phyloP scores from a whole-genome alignment of 169 alveolate genomes.

The Plasmodium adleri region DNA sequence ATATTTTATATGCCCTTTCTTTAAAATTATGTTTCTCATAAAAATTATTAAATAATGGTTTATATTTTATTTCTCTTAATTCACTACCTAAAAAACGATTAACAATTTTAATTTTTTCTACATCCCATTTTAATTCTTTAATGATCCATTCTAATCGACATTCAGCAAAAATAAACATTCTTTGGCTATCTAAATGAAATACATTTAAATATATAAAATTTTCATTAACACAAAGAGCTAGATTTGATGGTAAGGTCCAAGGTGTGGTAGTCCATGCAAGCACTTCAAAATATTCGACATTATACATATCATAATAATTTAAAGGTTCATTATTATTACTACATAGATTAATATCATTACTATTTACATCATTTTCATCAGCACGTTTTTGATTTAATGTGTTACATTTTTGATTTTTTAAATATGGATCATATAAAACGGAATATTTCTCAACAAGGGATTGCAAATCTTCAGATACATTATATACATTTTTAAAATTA shows the following conservation, averaged over 20 bases:
- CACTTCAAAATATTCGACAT: conserved; percentile 8
- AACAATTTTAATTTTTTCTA: conserved; percentile 81
- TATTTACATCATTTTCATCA: background rate
- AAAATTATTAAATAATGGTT: conserved; percentile 94
- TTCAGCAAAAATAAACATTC: conserved; percentile 92
- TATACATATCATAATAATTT: background rate
- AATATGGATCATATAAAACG: background rate
- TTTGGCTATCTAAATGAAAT: conserved; percentile 80
- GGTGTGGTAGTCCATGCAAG: conserved; percentile 99
- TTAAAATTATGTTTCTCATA: conserved; percentile 78
- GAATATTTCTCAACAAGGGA: background rate
- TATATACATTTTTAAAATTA: conserved; percentile 2
- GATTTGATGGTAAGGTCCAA: conserved; percentile 99
- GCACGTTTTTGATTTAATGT: too few relatives aligned
- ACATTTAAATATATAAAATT: conserved; percentile 92
- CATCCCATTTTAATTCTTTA: conserved; percentile 78
- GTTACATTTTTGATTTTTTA: background rate
- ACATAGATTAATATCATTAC: background rate
- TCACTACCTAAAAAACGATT: conserved; percentile 90
- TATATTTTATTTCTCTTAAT: conserved; percentile 90
- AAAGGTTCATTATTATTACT: background rate
- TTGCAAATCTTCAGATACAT: background rate
- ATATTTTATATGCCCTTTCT: conserved; percentile 81
- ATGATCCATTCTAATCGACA: conserved; percentile 86
- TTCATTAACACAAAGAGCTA: conserved; percentile 96